Conservation (phyloP, 768 basidiomycete genomes). For the Coprinopsis cinerea region DNA sequence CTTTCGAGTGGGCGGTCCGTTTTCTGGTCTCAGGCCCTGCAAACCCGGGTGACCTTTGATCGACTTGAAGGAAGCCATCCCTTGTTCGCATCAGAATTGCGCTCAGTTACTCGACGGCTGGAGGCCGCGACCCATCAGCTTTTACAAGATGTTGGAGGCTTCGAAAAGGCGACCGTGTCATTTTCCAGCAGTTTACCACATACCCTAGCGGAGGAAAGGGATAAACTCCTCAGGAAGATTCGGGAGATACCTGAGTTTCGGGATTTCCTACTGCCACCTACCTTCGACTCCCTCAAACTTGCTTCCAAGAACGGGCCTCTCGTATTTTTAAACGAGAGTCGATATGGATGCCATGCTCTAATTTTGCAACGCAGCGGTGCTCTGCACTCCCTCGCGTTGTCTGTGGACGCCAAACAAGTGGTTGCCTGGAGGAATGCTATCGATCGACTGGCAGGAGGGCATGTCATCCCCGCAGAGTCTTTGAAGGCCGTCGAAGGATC, state of each 20-base stretch:
- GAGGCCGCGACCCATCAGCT: background rate
- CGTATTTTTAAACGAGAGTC: background rate
- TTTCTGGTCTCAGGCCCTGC: slow-evolving; percentile 3
- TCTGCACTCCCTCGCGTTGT: background rate
- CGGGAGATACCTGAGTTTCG: background rate
- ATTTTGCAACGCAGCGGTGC: background rate
- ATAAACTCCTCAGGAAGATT: background rate
- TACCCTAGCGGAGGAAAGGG: background rate
- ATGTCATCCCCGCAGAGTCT: background rate
- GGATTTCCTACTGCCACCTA: background rate
- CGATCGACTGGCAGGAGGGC: background rate
- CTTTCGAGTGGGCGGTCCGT: background rate
- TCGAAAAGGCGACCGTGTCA: no score
- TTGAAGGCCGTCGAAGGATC: background rate
- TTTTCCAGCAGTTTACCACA: background rate
- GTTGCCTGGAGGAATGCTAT: background rate
- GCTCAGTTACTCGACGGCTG: background rate
- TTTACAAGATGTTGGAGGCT: no score
- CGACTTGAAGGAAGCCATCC: background rate
- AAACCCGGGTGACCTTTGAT: background rate
- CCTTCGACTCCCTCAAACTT: background rate
- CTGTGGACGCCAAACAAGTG: background rate
- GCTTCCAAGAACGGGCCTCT: background rate
- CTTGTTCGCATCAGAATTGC: background rate
- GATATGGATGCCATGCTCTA: background rate